Conservation (phyloP, 176 grass and related monocot genomes). For the Coix lacrymajobi region DNA sequence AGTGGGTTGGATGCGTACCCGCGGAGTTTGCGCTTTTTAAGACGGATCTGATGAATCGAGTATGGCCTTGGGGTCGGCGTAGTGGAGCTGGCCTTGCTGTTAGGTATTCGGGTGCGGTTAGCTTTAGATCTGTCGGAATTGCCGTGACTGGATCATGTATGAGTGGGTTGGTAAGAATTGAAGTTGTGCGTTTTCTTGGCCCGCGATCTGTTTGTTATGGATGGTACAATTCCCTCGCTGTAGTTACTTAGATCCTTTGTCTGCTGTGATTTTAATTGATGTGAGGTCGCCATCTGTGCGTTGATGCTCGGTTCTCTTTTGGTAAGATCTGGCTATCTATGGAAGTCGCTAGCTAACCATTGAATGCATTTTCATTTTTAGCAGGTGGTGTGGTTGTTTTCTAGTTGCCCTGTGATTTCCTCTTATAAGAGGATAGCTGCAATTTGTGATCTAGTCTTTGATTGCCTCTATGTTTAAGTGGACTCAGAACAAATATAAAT, state of each 20-base stretch:
- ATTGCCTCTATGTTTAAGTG: background rate
- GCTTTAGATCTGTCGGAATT: constrained; percentile 17
- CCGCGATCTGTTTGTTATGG: background rate
- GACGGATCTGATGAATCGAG: constrained; percentile 21
- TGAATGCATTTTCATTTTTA: background rate
- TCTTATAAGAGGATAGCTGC: background rate
- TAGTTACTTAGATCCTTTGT: background rate
- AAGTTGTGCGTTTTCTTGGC: background rate
- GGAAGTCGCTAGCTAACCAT: background rate
- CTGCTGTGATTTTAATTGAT: background rate
- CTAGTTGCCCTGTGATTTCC: background rate
- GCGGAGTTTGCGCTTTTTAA: background rate
- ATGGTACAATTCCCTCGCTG: background rate
- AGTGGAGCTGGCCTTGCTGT: background rate
- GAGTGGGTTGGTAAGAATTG: background rate
- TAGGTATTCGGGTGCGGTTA: background rate
- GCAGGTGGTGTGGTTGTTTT: background rate
- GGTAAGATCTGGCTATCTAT: constrained; percentile 1
- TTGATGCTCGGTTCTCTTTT: background rate
- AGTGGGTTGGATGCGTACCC: background rate
- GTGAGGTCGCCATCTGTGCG: background rate
- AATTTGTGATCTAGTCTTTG: background rate
- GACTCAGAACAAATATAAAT: background rate
- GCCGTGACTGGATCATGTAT: background rate
- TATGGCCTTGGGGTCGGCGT: background rate